Base-by-base conservation (phyloP, 495 filamentous ascomycete genomes). In the Hypoxylon trugodes region DNA sequence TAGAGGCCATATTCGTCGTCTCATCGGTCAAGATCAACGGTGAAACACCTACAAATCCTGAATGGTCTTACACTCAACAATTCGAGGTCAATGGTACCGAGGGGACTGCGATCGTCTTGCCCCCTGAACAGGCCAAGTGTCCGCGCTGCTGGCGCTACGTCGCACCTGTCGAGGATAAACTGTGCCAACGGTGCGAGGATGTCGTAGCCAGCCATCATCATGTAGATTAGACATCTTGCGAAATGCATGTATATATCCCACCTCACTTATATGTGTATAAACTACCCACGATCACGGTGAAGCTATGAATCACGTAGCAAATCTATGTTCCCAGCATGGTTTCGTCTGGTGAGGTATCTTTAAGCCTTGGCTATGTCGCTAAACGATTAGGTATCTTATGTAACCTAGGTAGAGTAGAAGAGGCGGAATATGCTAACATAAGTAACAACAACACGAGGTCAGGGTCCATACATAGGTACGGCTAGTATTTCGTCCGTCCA, bases 81-180 rank as follows among this genome's bases (percentile, higher is more conserved):
- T 85, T 89, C 50, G 82, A 87, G 40, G 68, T 84, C 1, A 74
- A 66, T 33, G 82, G 80, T 16, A 26, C 69, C 2, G 74, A 69
- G 37, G 82, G 81, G 48, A 77, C 54, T 1, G 89, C 86, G 9
- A 74, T 85, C 70, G 88, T 96, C 8, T 75, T 86, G 33, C 85
- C 87, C n/a, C 87, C 93, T 0, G 78, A 78, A 57, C 77, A 84
- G 3, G 59, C 62, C 37, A 98, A 98, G 69, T 98, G 94, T 66
- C 81, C 84, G 2, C 83, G 94, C 38, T 97, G 95, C 77, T 97
- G 95, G 95, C 85, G 89, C 53, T 96, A 89, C 76, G 82, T 86
- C 15, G 81, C 83, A 19, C 74, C 77, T 7, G 70, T 74, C 30
- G 82, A 87, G 71, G 86, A 88, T 15, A 73, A 74, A 55, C 76